Percentiles rank a stretch among this genome's conserved stretches.
Evolutionary conservation across 106 monocot genomes (phyloP).

Genomic region (Apostasia ramifera): DNA sequence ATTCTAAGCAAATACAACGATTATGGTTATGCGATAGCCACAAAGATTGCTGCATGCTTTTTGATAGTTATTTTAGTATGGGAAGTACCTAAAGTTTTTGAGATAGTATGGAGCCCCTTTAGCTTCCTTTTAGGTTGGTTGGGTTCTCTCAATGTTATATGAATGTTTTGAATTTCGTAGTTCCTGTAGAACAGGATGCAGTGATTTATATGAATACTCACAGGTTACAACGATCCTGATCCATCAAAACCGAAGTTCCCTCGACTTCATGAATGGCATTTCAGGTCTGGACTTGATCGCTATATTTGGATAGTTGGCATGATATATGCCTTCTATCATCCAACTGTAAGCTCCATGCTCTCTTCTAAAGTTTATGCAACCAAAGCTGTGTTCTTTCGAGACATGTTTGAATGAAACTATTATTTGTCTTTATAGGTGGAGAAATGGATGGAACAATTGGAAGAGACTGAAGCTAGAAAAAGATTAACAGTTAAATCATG

Average conservation of each 20-base stretch:
- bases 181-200: not conserved
- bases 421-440: constrained; percentile 52
- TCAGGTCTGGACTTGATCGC: constrained; percentile 95
- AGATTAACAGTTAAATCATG: constrained; percentile 63
- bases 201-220: too few species aligned
- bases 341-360: constrained; percentile 49
- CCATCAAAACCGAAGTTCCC: constrained; percentile 62
- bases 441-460: constrained; percentile 91
- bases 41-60: constrained; percentile 68
- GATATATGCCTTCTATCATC: constrained; percentile 98
- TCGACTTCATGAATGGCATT: constrained; percentile 93
- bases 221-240: constrained; percentile 92
- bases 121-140: constrained; percentile 82
- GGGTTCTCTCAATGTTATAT: not conserved
- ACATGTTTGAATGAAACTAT: not conserved
- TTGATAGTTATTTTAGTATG: constrained; percentile 82
- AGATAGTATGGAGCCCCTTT: constrained; percentile 81
- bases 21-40: constrained; percentile 55
- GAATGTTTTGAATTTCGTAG: not conserved
- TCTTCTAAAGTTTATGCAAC: not conserved
- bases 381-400: too few species aligned
- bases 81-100: constrained; percentile 94
- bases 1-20: constrained; percentile 88
- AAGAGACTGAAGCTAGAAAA: constrained; percentile 60
- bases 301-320: constrained; percentile 99